Conservation (phyloP, 2,329 filamentous ascomycete genomes). For the Colletotrichum spinosum region DNA sequence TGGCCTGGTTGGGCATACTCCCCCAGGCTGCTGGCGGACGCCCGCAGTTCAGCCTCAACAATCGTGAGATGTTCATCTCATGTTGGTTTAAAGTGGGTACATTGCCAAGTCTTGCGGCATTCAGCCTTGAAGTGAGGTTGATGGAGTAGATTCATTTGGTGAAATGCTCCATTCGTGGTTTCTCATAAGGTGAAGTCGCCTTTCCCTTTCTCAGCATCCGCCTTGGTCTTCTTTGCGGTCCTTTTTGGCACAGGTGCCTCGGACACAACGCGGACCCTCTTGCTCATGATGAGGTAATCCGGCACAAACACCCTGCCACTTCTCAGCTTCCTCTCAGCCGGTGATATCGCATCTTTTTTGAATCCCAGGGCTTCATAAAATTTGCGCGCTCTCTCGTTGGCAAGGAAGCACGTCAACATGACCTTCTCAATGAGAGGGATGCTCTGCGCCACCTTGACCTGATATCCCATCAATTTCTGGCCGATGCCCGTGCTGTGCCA, state of each 20-base stretch:
- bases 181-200: not conserved
- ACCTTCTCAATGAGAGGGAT: conserved; percentile 70
- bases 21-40: no score
- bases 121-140: no score
- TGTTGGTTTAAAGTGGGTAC: no score
- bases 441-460: conserved; percentile 63
- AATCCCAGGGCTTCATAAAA: conserved; percentile 75
- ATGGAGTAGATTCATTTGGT: no score
- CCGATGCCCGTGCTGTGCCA: conserved; percentile 70
- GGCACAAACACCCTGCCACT: conserved; percentile 64
- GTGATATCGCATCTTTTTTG: conserved; percentile 65
- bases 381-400: conserved; percentile 65
- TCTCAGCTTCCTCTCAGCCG: conserved; percentile 63
- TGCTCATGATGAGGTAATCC: conserved; percentile 72
- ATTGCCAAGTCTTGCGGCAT: no score
- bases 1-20: no score
- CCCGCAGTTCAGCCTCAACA: no score
- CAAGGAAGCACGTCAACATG: conserved; percentile 80
- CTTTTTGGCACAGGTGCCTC: not conserved
- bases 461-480: conserved; percentile 66
- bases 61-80: no score
- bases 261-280: conserved; percentile 45
- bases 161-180: no score
- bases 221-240: not conserved
- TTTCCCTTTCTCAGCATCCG: not conserved